A percentile compares a stretch with the other conserved stretches of the same genome.
These are phyloP conservation scores for Zangia roseola DNA, from an alignment of 768 basidiomycete genomes.

Conservation along the genomic window DNA sequence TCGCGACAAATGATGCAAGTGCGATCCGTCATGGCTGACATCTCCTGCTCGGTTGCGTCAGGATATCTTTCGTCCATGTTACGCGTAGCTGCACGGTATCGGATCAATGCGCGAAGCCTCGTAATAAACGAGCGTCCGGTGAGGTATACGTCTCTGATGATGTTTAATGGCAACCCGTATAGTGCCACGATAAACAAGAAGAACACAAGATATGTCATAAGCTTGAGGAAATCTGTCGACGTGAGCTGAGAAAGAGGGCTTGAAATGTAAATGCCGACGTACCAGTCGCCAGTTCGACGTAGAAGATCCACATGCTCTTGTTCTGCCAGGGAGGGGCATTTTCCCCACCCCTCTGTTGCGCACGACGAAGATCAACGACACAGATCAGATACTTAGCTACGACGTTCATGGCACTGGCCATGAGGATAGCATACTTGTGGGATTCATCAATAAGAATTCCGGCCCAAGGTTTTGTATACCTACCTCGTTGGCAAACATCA, in stretches of 20 bases:
- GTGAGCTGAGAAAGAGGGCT: conserved; percentile 4
- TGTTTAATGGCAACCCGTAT: conserved; percentile 94
- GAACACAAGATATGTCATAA: conserved; percentile 89
- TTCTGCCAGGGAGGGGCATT: conserved; percentile 94
- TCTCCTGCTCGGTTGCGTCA: conserved; percentile 84
- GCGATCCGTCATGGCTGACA: conserved; percentile 76
- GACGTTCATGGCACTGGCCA: conserved; percentile 76
- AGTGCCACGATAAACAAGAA: conserved; percentile 92
- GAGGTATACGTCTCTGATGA: conserved; percentile 95
- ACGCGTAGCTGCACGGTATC: conserved; percentile 90
- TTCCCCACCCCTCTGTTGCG: conserved; percentile 74
- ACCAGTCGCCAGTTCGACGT: conserved; percentile 92
- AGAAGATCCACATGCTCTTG: conserved; percentile 97
- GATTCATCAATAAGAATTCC: conserved; percentile 11
- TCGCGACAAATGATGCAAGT: conserved; percentile 99
- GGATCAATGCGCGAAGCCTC: conserved; percentile 81
- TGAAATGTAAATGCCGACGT: conserved; percentile 22
- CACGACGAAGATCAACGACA: conserved; percentile 77
- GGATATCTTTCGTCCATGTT: conserved; percentile 98
- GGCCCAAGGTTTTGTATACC: conserved; percentile 23
- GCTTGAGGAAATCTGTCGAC: conserved; percentile 84
- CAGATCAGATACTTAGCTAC: conserved; percentile 83
- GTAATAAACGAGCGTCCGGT: conserved; percentile 91
- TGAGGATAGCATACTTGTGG: conserved; percentile 82
- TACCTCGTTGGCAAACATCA: conserved; percentile 94